phyloP scores from a whole-genome alignment of 164 flowering plant genomes.

The Pachysandra terminalis region DNA sequence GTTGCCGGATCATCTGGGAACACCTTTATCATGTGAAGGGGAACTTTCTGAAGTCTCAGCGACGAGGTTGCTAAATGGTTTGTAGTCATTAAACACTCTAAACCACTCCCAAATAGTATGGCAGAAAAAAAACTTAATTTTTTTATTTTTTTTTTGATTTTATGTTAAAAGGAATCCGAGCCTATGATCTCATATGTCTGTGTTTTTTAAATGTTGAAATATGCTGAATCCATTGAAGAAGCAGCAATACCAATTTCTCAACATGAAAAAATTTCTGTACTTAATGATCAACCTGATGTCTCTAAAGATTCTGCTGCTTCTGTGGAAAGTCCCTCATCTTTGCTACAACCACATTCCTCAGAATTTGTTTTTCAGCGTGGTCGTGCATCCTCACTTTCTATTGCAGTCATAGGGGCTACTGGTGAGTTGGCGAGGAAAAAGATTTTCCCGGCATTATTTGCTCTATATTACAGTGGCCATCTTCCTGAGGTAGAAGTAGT shows the following conservation, averaged over 20 bases:
- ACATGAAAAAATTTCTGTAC: constrained; percentile 10
- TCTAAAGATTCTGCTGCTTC: constrained; percentile 12
- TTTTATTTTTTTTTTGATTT: no score
- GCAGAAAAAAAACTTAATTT: no score
- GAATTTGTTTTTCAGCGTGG: constrained; percentile 12
- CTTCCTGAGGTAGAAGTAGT: constrained; percentile 57
- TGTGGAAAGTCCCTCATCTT: constrained; percentile 18
- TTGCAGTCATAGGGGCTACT: constrained; percentile 71
- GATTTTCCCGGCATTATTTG: constrained; percentile 79
- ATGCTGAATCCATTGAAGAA: constrained; percentile 18
- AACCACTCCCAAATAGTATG: neutral
- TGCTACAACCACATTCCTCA: constrained; percentile 15
- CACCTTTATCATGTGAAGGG: constrained; percentile 14
- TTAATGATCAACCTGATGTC: constrained; percentile 8
- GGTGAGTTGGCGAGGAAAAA: constrained; percentile 67
- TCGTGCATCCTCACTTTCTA: constrained; percentile 41
- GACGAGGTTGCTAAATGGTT: constrained; percentile 10
- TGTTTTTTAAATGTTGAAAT: neutral
- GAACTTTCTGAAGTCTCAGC: constrained; percentile 12
- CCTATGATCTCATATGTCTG: neutral
- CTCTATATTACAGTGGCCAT: constrained; percentile 60
- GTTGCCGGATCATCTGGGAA: constrained; percentile 10
- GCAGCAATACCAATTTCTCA: constrained; percentile 3
- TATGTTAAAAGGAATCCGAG: neutral
- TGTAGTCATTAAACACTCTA: constrained; percentile 4